Evolutionary conservation across 176 grass and related monocot species (phyloP), one percentile per base, ranked within the genome.

Genomic region (Cocos nucifera): DNA sequence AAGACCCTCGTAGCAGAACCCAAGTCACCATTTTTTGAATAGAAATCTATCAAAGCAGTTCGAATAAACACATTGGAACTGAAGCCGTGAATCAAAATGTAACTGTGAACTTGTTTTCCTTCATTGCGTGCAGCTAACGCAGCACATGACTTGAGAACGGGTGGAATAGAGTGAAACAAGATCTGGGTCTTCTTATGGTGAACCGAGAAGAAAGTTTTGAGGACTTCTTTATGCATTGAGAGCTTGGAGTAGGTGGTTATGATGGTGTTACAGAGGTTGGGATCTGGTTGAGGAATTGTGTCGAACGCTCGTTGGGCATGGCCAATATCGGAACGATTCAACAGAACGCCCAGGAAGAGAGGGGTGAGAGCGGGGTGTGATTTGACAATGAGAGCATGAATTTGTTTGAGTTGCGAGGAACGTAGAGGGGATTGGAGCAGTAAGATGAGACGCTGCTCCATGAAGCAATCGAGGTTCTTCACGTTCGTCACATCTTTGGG

Each of bases 1-100:
- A 95, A 86, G 23, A 66, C 66, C 51, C 73, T 83, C 57, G 67
- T 65, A 10, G 86, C 86, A 18, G 69, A 83, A 10, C 58, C 53
- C 77, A 89, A 79, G 56, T 89, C 79, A 6, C 70, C 70, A 16
- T 55, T 83, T 68, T 95, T 95, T n/a, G 82, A 79, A 17, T 95
- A 95, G 74, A 95, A 89, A 83, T 95, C 82, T 35, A 95, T 81
- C 39, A 89, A 30, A 48, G 90, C 76, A 22, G 86, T 86, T 54
- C 69, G 79, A 35, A 86, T 67, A 26, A 89, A 95, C 4, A 72
- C 59, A 53, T 81, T 75, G 0, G 62, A 52, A 20, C 76, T 68
- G 14, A 83, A 29, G 0, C 85, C 90, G 20, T 63, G 74, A 64
- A 83, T 70, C 72, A 95, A 63, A 23, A 73, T 74, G 51, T 86